Conservation (phyloP, 257 asterid genomes). For the Leonotis leonurus region DNA sequence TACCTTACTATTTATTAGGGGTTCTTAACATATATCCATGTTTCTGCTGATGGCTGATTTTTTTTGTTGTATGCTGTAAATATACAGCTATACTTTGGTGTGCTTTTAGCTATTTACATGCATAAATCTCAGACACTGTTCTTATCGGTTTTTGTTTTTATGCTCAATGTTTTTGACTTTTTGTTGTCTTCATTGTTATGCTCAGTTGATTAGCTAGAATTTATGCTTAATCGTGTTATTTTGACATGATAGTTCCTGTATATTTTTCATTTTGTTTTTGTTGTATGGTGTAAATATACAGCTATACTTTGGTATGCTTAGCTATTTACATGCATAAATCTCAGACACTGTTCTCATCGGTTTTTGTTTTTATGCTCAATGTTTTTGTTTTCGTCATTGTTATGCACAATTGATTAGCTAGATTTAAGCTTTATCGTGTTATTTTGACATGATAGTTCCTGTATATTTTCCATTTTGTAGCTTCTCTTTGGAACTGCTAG, state of each 20-base stretch:
- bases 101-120: neutral
- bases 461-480: neutral
- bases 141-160: no score
- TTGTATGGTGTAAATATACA: neutral
- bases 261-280: neutral
- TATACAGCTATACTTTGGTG: neutral
- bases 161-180: no score
- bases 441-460: neutral
- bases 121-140: neutral
- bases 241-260: neutral
- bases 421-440: constrained; percentile 6
- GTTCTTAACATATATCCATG: neutral
- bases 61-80: neutral
- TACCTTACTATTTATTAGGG: no score
- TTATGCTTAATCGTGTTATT: constrained; percentile 7
- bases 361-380: no score
- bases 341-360: neutral
- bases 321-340: neutral
- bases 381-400: neutral
- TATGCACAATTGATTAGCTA: neutral
- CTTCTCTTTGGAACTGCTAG: neutral
- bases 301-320: neutral
- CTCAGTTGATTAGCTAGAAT: constrained; percentile 2
- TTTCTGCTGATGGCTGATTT: neutral
- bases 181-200: neutral